These are phyloP conservation scores for Alternaria viburni DNA, from an alignment of 2,329 filamentous ascomycete species.

Conservation along the genomic window DNA sequence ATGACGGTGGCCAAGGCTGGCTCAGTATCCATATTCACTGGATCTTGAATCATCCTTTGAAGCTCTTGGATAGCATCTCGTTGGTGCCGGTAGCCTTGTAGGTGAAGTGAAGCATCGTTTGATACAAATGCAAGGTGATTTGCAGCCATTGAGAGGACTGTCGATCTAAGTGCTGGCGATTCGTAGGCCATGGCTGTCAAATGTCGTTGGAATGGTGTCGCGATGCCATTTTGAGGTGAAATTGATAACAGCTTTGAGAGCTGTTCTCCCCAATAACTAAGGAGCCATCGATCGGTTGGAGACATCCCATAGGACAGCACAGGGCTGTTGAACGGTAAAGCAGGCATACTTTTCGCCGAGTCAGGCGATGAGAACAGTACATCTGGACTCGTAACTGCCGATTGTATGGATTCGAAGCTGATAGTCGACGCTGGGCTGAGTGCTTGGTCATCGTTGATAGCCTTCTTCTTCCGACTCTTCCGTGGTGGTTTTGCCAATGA, in stretches of 20 bases:
- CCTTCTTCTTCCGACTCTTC: constrained; percentile 22
- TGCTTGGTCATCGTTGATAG: background rate
- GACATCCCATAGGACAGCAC: constrained; percentile 21
- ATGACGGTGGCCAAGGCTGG: constrained; percentile 38
- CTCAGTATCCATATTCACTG: constrained; percentile 24
- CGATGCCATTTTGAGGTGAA: constrained; percentile 22
- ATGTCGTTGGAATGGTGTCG: constrained; percentile 36
- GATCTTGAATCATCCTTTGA: constrained; percentile 33
- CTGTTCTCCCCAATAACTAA: constrained; percentile 37
- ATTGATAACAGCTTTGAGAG: constrained; percentile 36
- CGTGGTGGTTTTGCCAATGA: constrained; percentile 21
- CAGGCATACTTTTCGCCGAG: constrained; percentile 11
- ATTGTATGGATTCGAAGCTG: constrained; percentile 22
- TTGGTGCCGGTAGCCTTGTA: constrained; percentile 38
- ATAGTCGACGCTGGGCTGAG: constrained; percentile 21
- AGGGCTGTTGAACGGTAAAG: constrained; percentile 7
- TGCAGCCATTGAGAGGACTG: constrained; percentile 41
- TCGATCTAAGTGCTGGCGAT: constrained; percentile 35
- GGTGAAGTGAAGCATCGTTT: constrained; percentile 24
- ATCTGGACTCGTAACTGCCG: constrained; percentile 1
- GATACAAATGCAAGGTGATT: constrained; percentile 34
- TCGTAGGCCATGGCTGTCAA: constrained; percentile 36
- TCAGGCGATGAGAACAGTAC: constrained; percentile 10
- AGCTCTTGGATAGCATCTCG: constrained; percentile 34
- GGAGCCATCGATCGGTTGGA: constrained; percentile 26